Evolutionary conservation across 306 rosid species (phyloP), one percentile per base, ranked within the genome.

Genomic region (Cicer cuneatum): DNA sequence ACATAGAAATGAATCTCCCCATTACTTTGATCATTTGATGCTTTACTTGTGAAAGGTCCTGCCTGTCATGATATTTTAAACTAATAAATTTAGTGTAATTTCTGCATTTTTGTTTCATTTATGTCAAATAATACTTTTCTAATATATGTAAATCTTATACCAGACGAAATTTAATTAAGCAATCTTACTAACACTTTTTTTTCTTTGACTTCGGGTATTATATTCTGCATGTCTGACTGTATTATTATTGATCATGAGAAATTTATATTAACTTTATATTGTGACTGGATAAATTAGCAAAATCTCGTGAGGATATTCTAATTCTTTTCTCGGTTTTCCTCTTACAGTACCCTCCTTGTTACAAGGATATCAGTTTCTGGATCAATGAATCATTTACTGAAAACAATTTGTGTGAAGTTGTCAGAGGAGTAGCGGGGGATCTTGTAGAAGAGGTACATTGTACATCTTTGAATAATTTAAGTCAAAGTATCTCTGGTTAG

Each of bases 391-490:
- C 93, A 57, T 90, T 87, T 84, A 90, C 98, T 6, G 99, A 95
- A 81, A 95, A 95, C 80, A 95, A 95, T 84, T 86, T 95, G 43
- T 95, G 99, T 76, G 99, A 95, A 86, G 85, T 95, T 81, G 99
- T 95, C 54, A 89, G 99, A 87, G 93, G 88, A 61, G 80, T 90
- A 71, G 93, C 97, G 0, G 99, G 99, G 73, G 99, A 95, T 85
- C 96, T 95, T 77, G 99, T 63, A 54, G 99, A 95, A 85, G 99
- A 95, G 99, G 99, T 94, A 90, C 64, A 64, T 43, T 95, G 96
- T 92, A 86, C 66, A 71, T 43, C 40, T 80, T 80, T 19, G 24
- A 73, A 37, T 54, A 43, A 42, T 76, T 42, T 51, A 21, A 71
- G 61, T 10, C 46, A 66, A 42, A 46, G 2, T 56, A 38, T 48